These are phyloP conservation scores for Pichia pseudocactophila DNA, from an alignment of 805 yeast genomes.

Conservation along the genomic window DNA sequence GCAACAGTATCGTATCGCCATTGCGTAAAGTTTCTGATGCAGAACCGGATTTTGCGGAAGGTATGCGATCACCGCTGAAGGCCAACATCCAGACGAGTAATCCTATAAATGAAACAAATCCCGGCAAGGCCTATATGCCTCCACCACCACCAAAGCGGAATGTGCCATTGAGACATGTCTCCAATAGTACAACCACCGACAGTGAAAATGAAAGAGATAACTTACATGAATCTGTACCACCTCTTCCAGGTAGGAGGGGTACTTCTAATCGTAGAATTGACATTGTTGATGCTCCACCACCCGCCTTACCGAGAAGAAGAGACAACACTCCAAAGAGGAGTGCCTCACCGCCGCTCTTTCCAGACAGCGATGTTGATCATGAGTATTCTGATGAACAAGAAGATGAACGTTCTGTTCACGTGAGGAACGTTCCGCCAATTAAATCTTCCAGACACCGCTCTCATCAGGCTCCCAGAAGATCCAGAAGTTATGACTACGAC, in stretches of 20 bases:
- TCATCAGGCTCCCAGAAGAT: background rate
- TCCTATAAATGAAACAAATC: too few species aligned
- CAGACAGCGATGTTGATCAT: background rate
- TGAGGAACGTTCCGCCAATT: background rate
- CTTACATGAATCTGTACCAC: background rate
- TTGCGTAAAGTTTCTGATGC: background rate
- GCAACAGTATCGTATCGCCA: background rate
- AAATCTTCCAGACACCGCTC: background rate
- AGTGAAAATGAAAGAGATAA: background rate
- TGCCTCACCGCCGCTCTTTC: background rate
- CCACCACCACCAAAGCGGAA: conserved; percentile 4
- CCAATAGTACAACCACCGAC: background rate
- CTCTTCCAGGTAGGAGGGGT: background rate
- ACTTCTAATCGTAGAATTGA: background rate
- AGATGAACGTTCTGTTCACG: conserved; percentile 1
- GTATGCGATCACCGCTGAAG: conserved; percentile 10
- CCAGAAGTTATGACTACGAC: conserved; percentile 3
- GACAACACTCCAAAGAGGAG: background rate
- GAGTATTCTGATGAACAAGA: conserved; percentile 2
- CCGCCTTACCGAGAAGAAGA: background rate
- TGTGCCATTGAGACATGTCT: background rate
- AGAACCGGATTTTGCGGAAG: conserved; percentile 9
- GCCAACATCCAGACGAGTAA: too few species aligned
- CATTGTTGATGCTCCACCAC: background rate
- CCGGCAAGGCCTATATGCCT: background rate